Evolutionary conservation across 2,329 filamentous ascomycete genomes (phyloP).

Genomic region (Talaromyces sp.): DNA sequence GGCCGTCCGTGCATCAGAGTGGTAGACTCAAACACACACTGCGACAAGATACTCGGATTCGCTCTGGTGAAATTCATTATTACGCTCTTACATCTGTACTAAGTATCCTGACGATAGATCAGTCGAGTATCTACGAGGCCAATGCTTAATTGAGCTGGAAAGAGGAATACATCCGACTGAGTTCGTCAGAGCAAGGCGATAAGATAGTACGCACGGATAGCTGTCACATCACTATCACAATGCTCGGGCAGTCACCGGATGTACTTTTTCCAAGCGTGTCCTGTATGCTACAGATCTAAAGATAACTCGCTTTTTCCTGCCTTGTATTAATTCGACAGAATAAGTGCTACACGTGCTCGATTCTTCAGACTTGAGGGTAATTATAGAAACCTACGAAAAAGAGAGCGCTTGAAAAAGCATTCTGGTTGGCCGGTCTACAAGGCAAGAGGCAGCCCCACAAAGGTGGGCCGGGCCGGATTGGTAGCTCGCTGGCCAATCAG

Average conservation of each 20-base stretch:
- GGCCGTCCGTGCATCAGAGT: background rate
- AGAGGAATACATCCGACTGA: background rate
- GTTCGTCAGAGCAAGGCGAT: background rate
- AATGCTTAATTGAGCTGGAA: background rate
- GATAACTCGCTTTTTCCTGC: background rate
- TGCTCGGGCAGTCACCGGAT: background rate
- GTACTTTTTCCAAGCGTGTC: background rate
- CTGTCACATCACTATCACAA: background rate
- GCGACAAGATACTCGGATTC: background rate
- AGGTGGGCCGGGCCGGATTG: slow-evolving; percentile 1
- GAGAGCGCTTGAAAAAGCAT: background rate
- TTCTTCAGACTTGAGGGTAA: background rate
- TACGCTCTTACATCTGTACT: background rate
- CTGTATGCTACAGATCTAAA: background rate
- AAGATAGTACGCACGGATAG: background rate
- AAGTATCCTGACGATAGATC: background rate
- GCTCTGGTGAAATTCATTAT: background rate
- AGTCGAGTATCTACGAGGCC: background rate
- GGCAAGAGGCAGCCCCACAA: background rate
- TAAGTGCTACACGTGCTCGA: background rate
- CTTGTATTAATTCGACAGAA: background rate
- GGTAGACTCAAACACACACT: background rate
- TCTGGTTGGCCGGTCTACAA: background rate
- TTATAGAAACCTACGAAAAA: background rate
- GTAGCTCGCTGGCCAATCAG: background rate